These are phyloP conservation scores for Prinsepia uniflora DNA, from an alignment of 306 rosid species.

Conservation along the genomic window DNA sequence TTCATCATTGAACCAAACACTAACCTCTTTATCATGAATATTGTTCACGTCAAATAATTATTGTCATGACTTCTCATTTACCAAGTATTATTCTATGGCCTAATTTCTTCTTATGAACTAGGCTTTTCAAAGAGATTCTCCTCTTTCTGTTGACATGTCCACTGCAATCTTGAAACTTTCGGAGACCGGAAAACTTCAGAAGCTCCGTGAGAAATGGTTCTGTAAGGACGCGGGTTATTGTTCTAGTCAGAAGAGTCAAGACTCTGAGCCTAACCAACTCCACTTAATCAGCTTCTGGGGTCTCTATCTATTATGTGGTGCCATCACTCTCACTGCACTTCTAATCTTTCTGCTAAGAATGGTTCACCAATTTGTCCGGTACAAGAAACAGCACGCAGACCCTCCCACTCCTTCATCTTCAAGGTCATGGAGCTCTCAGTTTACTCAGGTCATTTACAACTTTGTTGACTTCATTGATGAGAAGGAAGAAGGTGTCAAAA, in stretches of 20 bases:
- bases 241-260: conserved; percentile 45
- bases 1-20: no score
- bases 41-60: background rate
- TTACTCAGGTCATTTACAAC: conserved; percentile 50
- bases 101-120: conserved; percentile 23
- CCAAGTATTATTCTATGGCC: background rate
- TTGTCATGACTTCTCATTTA: background rate
- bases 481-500: conserved; percentile 90
- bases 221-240: conserved; percentile 63
- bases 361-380: conserved; percentile 50
- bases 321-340: conserved; percentile 40
- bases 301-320: conserved; percentile 57
- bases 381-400: conserved; percentile 46
- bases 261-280: conserved; percentile 56
- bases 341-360: conserved; percentile 49
- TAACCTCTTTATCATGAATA: no score
- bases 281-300: conserved; percentile 87
- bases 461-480: conserved; percentile 69
- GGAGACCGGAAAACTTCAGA: conserved; percentile 74
- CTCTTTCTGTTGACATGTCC: conserved; percentile 83
- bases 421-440: conserved; percentile 32
- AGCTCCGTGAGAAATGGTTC: conserved; percentile 65
- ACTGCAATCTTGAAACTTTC: conserved; percentile 82
- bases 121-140: conserved; percentile 90
- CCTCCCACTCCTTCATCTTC: conserved; percentile 27